Evolutionary conservation across 1,284 basidiomycete species (phyloP).

Genomic region (Lentinus polychrous): DNA sequence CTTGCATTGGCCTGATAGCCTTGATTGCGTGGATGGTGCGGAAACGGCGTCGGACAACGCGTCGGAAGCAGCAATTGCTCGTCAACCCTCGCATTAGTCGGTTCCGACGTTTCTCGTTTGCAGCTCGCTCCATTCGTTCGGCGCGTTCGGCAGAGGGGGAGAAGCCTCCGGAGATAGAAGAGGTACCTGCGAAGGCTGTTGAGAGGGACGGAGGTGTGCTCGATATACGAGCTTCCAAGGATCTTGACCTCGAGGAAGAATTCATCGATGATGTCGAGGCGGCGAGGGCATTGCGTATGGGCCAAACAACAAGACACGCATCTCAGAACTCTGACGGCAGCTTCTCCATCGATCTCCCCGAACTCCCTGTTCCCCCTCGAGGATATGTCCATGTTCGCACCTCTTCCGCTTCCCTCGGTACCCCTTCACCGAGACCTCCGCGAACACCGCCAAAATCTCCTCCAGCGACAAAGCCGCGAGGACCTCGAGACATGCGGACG

Average conservation of each 20-base stretch:
- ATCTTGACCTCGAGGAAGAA: constrained; percentile 4
- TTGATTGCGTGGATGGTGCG: constrained; percentile 38
- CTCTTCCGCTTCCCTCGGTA: constrained; percentile 8
- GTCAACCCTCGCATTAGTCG: constrained; percentile 21
- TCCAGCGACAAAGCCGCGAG: constrained; percentile 20
- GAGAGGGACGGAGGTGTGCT: constrained; percentile 7
- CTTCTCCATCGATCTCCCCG: constrained; percentile 25
- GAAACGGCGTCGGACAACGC: constrained; percentile 30
- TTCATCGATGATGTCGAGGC: constrained; percentile 6
- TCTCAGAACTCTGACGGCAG: constrained; percentile 29
- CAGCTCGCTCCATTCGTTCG: constrained; percentile 12
- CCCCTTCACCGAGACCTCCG: constrained; percentile 11
- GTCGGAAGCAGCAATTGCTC: constrained; percentile 21
- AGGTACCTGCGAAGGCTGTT: constrained; percentile 13
- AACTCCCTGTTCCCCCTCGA: constrained; percentile 14
- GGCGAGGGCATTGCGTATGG: constrained; percentile 3
- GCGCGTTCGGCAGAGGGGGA: constrained; percentile 7
- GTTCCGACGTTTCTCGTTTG: constrained; percentile 18
- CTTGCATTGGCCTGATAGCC: constrained; percentile 37
- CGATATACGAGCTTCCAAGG: constrained; percentile 1
- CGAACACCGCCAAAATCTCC: constrained; percentile 1
- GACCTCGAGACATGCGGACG: constrained; percentile 22
- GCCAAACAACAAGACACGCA: constrained; percentile 11
- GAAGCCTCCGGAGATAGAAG: constrained; percentile 9
- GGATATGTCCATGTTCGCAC: constrained; percentile 13